Evolutionary conservation across 768 basidiomycete genomes (phyloP).

Genomic region (Coprinopsis sp.): DNA sequence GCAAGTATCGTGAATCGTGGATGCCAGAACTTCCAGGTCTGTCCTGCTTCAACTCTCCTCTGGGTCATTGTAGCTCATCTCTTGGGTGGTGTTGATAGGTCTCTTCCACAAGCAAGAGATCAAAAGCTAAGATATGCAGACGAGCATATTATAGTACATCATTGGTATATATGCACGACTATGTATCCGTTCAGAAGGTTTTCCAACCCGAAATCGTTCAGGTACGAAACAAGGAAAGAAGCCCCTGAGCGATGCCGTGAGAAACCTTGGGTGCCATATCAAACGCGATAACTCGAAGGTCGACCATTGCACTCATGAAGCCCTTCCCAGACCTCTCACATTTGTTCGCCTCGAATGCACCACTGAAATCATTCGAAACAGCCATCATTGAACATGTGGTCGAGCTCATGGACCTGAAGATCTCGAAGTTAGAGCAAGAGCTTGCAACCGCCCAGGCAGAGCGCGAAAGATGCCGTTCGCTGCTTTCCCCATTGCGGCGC

Average conservation of each 20-base stretch:
- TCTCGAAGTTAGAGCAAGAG: not conserved
- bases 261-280: too few relatives aligned
- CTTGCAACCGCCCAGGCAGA: not conserved
- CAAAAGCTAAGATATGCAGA: constrained; percentile 13
- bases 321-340: not conserved
- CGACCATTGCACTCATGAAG: too few relatives aligned
- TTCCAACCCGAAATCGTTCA: too few relatives aligned
- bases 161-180: too few relatives aligned
- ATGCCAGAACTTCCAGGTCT: constrained; percentile 16
- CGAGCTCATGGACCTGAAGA: not conserved
- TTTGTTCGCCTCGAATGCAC: not conserved
- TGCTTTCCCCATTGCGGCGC: not conserved
- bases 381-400: not conserved
- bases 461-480: not conserved
- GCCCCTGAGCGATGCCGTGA: too few relatives aligned
- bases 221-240: too few relatives aligned
- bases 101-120: constrained; percentile 16
- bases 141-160: too few relatives aligned
- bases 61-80: not conserved
- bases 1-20: constrained; percentile 14
- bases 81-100: constrained; percentile 2
- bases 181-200: too few relatives aligned
- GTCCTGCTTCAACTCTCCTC: constrained; percentile 3
- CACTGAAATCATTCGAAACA: not conserved
- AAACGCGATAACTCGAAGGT: too few relatives aligned